phyloP scores from a whole-genome alignment of 768 basidiomycete genomes.

The Sutorius australiensis region DNA sequence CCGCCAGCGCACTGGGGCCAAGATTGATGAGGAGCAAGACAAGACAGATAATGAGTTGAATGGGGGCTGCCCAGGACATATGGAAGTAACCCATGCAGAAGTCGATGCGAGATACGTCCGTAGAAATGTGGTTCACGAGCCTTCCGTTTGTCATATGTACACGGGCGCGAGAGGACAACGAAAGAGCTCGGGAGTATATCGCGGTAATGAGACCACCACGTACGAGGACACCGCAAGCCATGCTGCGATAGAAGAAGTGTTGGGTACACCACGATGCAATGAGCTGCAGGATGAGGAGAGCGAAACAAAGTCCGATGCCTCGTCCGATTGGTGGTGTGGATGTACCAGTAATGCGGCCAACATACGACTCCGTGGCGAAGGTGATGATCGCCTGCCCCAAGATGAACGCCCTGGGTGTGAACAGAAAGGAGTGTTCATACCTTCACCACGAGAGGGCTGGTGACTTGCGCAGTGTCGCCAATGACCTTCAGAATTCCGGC shows the following conservation, averaged over 20 bases:
- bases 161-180: constrained; percentile 73
- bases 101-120: constrained; percentile 88
- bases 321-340: constrained; percentile 41
- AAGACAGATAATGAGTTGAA: constrained; percentile 77
- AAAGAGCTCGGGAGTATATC: constrained; percentile 75
- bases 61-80: constrained; percentile 72
- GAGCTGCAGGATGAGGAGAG: constrained; percentile 64
- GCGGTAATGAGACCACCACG: constrained; percentile 85
- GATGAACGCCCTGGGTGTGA: background rate
- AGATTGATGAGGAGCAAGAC: constrained; percentile 70
- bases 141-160: constrained; percentile 82
- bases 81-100: constrained; percentile 81
- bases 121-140: constrained; percentile 91
- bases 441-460: constrained; percentile 76
- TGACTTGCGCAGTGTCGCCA: constrained; percentile 70
- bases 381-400: constrained; percentile 56
- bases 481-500: constrained; percentile 55
- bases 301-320: constrained; percentile 75
- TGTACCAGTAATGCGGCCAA: constrained; percentile 38
- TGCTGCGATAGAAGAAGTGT: constrained; percentile 79
- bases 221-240: constrained; percentile 72
- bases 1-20: constrained; percentile 55
- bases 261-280: constrained; percentile 64
- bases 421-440: constrained; percentile 33
- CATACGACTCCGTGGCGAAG: constrained; percentile 63